Percentiles rank a stretch among this genome's conserved stretches.
phyloP scores from a whole-genome alignment of 345 rosid species.

The Citrus reticulata region DNA sequence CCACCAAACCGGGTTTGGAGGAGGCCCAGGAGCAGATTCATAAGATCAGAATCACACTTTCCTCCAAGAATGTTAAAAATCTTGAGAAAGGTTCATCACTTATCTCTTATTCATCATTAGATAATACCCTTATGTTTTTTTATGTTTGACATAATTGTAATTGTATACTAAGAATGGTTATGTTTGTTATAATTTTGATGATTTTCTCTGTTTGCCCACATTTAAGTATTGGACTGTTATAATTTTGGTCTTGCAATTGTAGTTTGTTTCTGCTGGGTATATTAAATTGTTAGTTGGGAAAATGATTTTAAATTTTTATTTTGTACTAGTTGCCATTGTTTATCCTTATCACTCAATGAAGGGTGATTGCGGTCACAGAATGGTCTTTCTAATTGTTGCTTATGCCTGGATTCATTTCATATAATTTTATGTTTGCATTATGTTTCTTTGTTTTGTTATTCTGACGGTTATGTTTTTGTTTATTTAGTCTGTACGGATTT shows the following conservation, averaged over 20 bases:
- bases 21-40: slow-evolving; percentile 63
- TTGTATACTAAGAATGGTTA: not conserved
- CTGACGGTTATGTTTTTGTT: not conserved
- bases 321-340: no score
- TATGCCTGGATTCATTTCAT: not conserved
- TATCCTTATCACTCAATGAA: no score
- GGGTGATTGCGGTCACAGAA: not conserved
- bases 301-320: no score
- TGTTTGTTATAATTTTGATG: not conserved
- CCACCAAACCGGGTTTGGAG: slow-evolving; percentile 54
- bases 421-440: not conserved
- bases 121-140: not conserved
- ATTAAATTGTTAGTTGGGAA: not conserved
- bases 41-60: slow-evolving; percentile 74
- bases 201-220: not conserved
- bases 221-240: not conserved
- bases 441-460: not conserved
- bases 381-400: not conserved
- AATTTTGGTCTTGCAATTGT: not conserved
- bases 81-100: slow-evolving; percentile 55
- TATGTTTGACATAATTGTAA: not conserved
- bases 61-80: slow-evolving; percentile 71
- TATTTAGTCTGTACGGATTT: slow-evolving; percentile 47
- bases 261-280: not conserved
- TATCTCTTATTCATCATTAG: not conserved